These are phyloP conservation scores for Fusarium sp. DNA, from an alignment of 2,329 filamentous ascomycete species.

Conservation along the genomic window DNA sequence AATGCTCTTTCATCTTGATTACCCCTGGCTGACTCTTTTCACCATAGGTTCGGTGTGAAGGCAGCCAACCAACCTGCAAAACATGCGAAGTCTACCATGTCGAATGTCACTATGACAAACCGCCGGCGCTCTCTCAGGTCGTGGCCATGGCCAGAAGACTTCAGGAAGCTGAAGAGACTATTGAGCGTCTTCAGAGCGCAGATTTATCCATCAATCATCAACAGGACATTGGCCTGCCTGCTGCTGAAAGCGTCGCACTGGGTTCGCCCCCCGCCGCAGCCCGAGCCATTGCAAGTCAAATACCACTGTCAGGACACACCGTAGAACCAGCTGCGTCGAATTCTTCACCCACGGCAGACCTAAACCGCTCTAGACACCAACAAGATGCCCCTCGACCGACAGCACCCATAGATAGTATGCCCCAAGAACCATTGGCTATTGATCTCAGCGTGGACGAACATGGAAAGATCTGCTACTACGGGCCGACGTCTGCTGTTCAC, in stretches of 20 bases:
- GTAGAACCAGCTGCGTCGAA: background rate
- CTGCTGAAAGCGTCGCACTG: background rate
- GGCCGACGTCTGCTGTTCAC: constrained; percentile 2
- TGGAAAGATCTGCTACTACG: constrained; percentile 12
- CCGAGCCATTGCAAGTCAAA: background rate
- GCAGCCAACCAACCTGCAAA: constrained; percentile 11
- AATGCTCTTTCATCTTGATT: background rate
- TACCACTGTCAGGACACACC: background rate
- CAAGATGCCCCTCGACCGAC: background rate
- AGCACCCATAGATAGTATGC: background rate
- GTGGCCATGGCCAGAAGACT: constrained; percentile 6
- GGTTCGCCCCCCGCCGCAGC: background rate
- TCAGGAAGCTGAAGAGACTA: constrained; percentile 2
- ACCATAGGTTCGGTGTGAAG: constrained; percentile 2
- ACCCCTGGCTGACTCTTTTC: background rate
- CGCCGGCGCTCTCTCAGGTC: background rate
- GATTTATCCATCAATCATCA: background rate
- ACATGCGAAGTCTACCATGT: constrained; percentile 16
- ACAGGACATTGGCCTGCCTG: background rate
- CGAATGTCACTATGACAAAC: constrained; percentile 9
- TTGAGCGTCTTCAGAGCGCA: background rate
- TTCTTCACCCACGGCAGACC: background rate
- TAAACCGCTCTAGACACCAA: background rate
- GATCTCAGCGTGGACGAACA: constrained; percentile 10
- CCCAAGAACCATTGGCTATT: background rate